Base-by-base conservation (phyloP, 495 filamentous ascomycete genomes). In the Letharia columbiana region DNA sequence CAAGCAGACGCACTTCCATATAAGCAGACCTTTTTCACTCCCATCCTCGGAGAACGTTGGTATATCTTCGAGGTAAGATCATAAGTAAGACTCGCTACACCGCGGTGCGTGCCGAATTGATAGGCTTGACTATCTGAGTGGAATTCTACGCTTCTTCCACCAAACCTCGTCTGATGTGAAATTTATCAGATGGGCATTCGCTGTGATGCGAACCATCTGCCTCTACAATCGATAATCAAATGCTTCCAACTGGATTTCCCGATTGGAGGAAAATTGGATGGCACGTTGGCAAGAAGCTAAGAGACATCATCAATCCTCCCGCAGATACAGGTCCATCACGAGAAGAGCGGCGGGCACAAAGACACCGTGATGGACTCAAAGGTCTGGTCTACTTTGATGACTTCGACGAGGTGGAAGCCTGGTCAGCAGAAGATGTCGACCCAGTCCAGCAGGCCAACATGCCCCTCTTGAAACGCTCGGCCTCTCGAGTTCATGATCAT, bases 391-490 rank as follows among this genome's bases (percentile, higher is more conserved):
- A 74, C 64, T 72, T 76, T 62, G 72, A 75, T 40, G 69, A 69
- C 31, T 73, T 75, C 45, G 68, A 76, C 33, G 72, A 80, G 64
- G 64, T 80, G 3, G 72, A 74, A 17, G 45, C 58, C 54, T 78
- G 77, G 78, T 70, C 61, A 10, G 62, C 73, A 10, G 68, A 72
- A 12, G 68, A 72, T n/a, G 44, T 72, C 40, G 77, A 79, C 69
- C 66, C 71, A 10, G 23, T 75, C 3, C 75, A 80, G 66, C 68
- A 73, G 66, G 67, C 78, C 31, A 80, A 80, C 60, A 79, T 74
- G 11, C 76, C 78, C 9, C 72, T 80, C 9, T 35, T 75, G 28
- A 62, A 42, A 40, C 75, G 77, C 23, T 61, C 61, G 41, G 37
- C 62, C 0, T n/a, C 61, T 11, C 31, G 31, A 33, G 12, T 65